phyloP scores from a whole-genome alignment of 1,139 yeast species.

The Blastobotrys arbuscula region DNA sequence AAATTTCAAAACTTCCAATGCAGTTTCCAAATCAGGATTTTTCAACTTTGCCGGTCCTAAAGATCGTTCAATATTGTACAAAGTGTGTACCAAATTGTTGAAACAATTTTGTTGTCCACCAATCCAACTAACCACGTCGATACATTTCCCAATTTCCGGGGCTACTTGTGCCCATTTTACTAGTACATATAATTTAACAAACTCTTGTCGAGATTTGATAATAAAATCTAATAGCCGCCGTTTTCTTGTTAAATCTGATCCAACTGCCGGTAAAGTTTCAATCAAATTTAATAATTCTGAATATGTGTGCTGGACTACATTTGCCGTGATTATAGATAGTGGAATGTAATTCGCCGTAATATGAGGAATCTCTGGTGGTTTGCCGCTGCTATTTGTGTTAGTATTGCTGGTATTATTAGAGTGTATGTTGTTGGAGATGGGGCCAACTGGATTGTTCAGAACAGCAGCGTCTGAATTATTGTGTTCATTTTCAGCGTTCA shows the following conservation, averaged over 20 bases:
- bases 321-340: constrained; percentile 51
- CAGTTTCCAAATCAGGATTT: constrained; percentile 80
- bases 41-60: constrained; percentile 82
- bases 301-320: constrained; percentile 58
- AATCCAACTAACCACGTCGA: constrained; percentile 84
- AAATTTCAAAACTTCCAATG: constrained; percentile 72
- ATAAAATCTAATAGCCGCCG: constrained; percentile 61
- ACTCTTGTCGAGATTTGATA: constrained; percentile 71
- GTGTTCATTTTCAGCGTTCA: background rate
- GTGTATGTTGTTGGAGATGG: background rate
- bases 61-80: constrained; percentile 55
- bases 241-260: constrained; percentile 58
- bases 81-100: constrained; percentile 57
- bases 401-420: constrained; percentile 9
- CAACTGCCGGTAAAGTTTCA: constrained; percentile 53
- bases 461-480: background rate
- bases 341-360: constrained; percentile 67
- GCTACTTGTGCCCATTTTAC: constrained; percentile 81
- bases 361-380: constrained; percentile 51
- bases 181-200: constrained; percentile 73
- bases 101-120: constrained; percentile 72
- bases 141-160: constrained; percentile 62
- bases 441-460: background rate
- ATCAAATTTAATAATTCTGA: constrained; percentile 57
- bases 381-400: background rate